Conservation (phyloP, 2,329 filamentous ascomycete species). For the Apiospora hydei region DNA sequence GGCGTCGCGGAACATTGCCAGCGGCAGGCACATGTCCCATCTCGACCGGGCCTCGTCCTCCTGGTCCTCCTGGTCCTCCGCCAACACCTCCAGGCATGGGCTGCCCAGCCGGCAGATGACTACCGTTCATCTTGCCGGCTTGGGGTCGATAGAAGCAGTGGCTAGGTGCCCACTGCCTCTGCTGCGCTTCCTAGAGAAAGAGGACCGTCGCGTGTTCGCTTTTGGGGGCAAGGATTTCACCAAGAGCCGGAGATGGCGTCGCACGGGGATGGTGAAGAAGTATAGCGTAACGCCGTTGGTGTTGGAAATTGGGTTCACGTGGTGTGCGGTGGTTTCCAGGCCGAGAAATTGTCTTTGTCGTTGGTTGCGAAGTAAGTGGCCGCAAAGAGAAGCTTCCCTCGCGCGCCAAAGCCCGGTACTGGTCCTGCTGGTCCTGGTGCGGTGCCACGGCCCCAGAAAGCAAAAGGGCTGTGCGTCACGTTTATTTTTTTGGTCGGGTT, state of each 20-base stretch:
- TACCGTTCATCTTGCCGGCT: slow-evolving; percentile 79
- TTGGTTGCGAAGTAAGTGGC: slow-evolving; percentile 11
- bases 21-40: slow-evolving; percentile 41
- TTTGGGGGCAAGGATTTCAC: not conserved
- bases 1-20: slow-evolving; percentile 36
- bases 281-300: not conserved
- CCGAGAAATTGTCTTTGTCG: slow-evolving; percentile 17
- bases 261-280: not conserved
- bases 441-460: not conserved
- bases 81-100: slow-evolving; percentile 57
- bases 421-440: not conserved
- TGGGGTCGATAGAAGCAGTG: slow-evolving; percentile 49
- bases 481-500: not conserved
- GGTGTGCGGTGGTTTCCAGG: slow-evolving; percentile 10
- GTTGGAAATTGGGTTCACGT: slow-evolving; percentile 18
- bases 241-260: slow-evolving; percentile 11
- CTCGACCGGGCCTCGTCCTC: slow-evolving; percentile 35
- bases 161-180: slow-evolving; percentile 40
- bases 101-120: slow-evolving; percentile 80
- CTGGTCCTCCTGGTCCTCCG: slow-evolving; percentile 35
- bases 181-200: slow-evolving; percentile 27
- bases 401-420: slow-evolving; percentile 10
- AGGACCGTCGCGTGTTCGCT: slow-evolving; percentile 14
- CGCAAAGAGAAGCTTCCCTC: slow-evolving; percentile 17
- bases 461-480: slow-evolving; percentile 24